These are phyloP conservation scores for Lactarius indigo DNA, from an alignment of 768 basidiomycete genomes.

Conservation along the genomic window DNA sequence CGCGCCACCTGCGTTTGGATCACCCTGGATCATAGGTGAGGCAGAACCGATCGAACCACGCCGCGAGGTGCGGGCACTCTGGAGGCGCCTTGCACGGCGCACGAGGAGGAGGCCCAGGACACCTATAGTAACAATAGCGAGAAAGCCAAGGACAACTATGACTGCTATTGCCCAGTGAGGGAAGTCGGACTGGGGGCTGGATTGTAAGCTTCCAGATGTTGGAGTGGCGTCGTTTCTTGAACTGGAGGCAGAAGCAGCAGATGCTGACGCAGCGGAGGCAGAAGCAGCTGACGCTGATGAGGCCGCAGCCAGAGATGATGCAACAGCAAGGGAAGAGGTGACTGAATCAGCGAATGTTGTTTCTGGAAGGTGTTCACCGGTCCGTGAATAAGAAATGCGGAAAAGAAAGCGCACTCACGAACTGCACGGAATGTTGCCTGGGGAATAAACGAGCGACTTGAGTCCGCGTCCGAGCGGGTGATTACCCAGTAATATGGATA, in stretches of 20 bases:
- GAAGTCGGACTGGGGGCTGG: conserved; percentile 43
- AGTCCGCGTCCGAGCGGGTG: conserved; percentile 59
- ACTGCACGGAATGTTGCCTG: conserved; percentile 77
- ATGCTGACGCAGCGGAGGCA: conserved; percentile 27
- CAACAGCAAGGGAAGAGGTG: conserved; percentile 46
- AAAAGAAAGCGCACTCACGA: conserved; percentile 51
- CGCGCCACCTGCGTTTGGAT: conserved; percentile 48
- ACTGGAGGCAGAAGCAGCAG: conserved; percentile 28
- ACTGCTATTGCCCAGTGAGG: conserved; percentile 92
- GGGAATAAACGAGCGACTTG: no score
- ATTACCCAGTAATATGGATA: conserved; percentile 80
- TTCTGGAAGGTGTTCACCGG: conserved; percentile 41
- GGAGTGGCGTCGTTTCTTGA: conserved; percentile 16
- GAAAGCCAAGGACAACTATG: conserved; percentile 79
- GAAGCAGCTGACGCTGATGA: conserved; percentile 25
- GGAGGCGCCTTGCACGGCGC: conserved; percentile 55
- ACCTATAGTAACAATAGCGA: conserved; percentile 70
- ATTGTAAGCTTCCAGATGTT: conserved; percentile 43
- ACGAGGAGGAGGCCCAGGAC: conserved; percentile 70
- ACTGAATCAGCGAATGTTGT: conserved; percentile 74
- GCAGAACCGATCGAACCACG: conserved; percentile 76
- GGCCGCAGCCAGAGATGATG: conserved; percentile 38
- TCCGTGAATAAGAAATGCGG: conserved; percentile 17
- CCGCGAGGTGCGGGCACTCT: conserved; percentile 43
- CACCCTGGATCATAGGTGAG: conserved; percentile 79